Base-by-base conservation (phyloP, 805 yeast species). In the Lachancea quebecensis region DNA sequence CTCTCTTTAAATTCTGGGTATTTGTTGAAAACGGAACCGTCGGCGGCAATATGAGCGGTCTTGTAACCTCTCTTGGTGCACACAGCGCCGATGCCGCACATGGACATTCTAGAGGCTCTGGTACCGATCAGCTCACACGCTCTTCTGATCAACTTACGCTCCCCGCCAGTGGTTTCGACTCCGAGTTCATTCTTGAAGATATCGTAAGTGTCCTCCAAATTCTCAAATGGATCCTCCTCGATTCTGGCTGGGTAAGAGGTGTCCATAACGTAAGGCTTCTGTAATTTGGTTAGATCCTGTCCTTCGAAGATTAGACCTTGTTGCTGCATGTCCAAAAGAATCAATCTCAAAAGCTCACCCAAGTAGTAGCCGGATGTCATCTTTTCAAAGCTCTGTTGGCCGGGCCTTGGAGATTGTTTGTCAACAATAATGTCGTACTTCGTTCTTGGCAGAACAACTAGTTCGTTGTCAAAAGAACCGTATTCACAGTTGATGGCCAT, bases 401-500 rank as follows among this genome's bases (percentile, higher is more conserved):
- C 89, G 41, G 97, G 97, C 71, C 96, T 83, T 58, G 98, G 98
- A 35, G 95, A 84, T 60, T 85, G 83, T 27, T 68, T 72, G 67
- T 91, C 98, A 53, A 91, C 82, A 53, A 71, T 74, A 45, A 81
- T 62, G 67, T 91, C 99, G 66, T 80, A 91, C 65, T 82, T 82
- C 54, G 95, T 90, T 71, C 96, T 80, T 62, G 98, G 98, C 57
- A 91, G 75, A 31, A 82, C 77, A 9, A 55, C 48, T 60, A 84
- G 95, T 68, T 88, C 96, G 64, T 88, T 90, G 67, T 91, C 98
- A 64, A 91, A 91, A 6, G 97, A 91, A 60, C 99, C 98, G 71
- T 91, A 91, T 72, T 91, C 99, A 74, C 97, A 89, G 75, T 91
- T 91, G 66, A 91, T 91, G 45, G 96, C 96, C 95, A 91, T 90